These are phyloP conservation scores for Metschnikowia cubensis DNA, from an alignment of 805 yeast species.

Conservation along the genomic window DNA sequence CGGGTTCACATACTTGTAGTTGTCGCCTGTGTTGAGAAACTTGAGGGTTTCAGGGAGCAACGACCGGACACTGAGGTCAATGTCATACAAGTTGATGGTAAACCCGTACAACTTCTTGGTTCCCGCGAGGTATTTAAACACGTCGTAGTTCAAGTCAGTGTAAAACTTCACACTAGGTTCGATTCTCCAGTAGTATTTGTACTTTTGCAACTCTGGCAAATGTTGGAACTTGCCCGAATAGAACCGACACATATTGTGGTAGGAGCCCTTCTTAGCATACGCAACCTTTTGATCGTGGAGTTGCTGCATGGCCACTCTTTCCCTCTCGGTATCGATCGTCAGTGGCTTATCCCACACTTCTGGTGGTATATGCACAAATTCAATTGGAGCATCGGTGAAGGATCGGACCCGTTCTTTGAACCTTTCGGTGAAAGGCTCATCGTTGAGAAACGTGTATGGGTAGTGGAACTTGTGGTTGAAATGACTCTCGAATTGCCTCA, in stretches of 20 bases:
- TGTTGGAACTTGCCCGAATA: conserved; percentile 63
- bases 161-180: conserved; percentile 71
- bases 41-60: conserved; percentile 69
- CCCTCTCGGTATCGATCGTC: conserved; percentile 45
- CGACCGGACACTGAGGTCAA: conserved; percentile 56
- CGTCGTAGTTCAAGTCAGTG: conserved; percentile 70
- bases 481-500: conserved; percentile 54
- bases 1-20: conserved; percentile 47
- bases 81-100: conserved; percentile 64
- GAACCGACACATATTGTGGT: conserved; percentile 84
- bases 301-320: conserved; percentile 37
- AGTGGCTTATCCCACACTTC: conserved; percentile 59
- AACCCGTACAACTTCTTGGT: conserved; percentile 73
- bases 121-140: conserved; percentile 67
- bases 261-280: conserved; percentile 58
- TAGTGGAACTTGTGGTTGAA: conserved; percentile 71
- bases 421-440: conserved; percentile 54
- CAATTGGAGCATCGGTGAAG: conserved; percentile 28
- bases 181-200: conserved; percentile 74
- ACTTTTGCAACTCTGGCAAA: conserved; percentile 57
- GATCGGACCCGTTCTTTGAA: conserved; percentile 47
- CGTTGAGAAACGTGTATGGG: conserved; percentile 80
- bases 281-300: conserved; percentile 46
- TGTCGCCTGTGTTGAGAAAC: conserved; percentile 52
- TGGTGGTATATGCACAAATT: conserved; percentile 39